phyloP scores from a whole-genome alignment of 2,329 filamentous ascomycete species.

The Stromatinia cepivora region DNA sequence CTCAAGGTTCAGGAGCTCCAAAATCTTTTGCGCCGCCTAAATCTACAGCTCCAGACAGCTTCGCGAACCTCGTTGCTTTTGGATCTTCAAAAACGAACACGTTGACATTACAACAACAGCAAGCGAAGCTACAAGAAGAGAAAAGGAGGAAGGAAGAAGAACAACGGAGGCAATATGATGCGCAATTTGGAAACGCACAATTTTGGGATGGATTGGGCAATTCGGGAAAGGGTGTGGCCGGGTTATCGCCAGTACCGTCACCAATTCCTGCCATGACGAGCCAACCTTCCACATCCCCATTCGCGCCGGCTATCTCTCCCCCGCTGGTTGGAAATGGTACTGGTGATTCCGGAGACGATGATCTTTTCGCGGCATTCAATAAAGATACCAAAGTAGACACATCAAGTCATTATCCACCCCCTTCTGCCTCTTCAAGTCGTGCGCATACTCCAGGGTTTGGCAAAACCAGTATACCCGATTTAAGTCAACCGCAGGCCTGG shows the following conservation, averaged over 20 bases:
- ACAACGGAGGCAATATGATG: slow-evolving; percentile 67
- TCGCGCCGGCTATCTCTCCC: slow-evolving; percentile 40
- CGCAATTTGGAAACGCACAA: slow-evolving; percentile 73
- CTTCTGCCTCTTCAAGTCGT: slow-evolving; percentile 43
- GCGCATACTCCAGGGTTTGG: slow-evolving; percentile 48
- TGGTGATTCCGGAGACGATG: slow-evolving; percentile 52
- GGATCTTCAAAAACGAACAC: slow-evolving; percentile 61
- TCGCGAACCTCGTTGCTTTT: slow-evolving; percentile 72
- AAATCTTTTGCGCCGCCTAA: slow-evolving; percentile 45
- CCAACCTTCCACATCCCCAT: slow-evolving; percentile 38
- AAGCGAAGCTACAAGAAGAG: slow-evolving; percentile 64
- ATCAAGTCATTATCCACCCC: slow-evolving; percentile 63
- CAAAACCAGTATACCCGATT: slow-evolving; percentile 47
- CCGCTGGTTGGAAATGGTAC: slow-evolving; percentile 44
- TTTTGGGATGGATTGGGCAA: slow-evolving; percentile 75
- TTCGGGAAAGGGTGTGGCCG: slow-evolving; percentile 46
- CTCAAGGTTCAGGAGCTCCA: slow-evolving; percentile 44
- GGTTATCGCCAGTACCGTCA: slow-evolving; percentile 49
- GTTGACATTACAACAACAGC: slow-evolving; percentile 75
- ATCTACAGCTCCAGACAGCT: slow-evolving; percentile 62
- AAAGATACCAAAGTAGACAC: slow-evolving; percentile 67
- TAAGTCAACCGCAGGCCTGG: slow-evolving; percentile 58
- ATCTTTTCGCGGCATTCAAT: slow-evolving; percentile 68
- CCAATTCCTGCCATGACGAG: slow-evolving; percentile 49
- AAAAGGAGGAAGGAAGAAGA: slow-evolving; percentile 74